These are phyloP conservation scores for Fusarium camptoceras DNA, from an alignment of 2,329 filamentous ascomycete species.

Conservation along the genomic window DNA sequence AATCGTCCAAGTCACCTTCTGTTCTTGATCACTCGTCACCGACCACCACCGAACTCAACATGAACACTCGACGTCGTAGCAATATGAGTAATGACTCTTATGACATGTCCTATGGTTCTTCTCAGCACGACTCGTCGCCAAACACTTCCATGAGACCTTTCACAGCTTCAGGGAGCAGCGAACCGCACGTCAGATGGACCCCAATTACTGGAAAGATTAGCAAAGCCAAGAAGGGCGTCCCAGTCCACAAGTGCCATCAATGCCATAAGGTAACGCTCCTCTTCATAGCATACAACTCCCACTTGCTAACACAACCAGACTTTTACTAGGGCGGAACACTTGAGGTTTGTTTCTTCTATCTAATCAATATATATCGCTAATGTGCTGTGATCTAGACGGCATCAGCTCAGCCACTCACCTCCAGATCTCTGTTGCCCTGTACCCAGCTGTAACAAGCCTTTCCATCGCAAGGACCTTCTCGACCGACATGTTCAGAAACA, in stretches of 20 bases:
- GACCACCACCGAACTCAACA: constrained; percentile 46
- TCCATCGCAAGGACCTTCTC: constrained; percentile 69
- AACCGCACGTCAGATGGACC: constrained; percentile 62
- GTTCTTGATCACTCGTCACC: constrained; percentile 40
- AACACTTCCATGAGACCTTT: constrained; percentile 56
- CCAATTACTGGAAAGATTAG: constrained; percentile 68
- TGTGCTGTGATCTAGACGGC: constrained; percentile 59
- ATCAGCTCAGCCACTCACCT: constrained; percentile 69
- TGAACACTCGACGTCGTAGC: constrained; percentile 55
- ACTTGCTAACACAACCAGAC: constrained; percentile 56
- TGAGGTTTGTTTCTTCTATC: constrained; percentile 59
- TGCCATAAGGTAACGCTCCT: constrained; percentile 61
- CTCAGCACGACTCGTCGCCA: constrained; percentile 45
- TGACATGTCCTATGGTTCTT: constrained; percentile 54
- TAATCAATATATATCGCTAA: constrained; percentile 39
- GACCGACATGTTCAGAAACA: constrained; percentile 64
- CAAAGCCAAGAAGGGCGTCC: constrained; percentile 69
- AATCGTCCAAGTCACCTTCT: constrained; percentile 46
- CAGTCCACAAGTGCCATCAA: constrained; percentile 65
- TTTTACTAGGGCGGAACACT: constrained; percentile 71
- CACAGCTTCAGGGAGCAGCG: constrained; percentile 49
- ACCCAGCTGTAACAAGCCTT: constrained; percentile 66
- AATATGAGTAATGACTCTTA: constrained; percentile 63
- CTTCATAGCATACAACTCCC: not conserved
- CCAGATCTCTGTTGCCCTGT: constrained; percentile 64